phyloP scores from a whole-genome alignment of 148 eudicot genomes.

The Limonium bicolor region DNA sequence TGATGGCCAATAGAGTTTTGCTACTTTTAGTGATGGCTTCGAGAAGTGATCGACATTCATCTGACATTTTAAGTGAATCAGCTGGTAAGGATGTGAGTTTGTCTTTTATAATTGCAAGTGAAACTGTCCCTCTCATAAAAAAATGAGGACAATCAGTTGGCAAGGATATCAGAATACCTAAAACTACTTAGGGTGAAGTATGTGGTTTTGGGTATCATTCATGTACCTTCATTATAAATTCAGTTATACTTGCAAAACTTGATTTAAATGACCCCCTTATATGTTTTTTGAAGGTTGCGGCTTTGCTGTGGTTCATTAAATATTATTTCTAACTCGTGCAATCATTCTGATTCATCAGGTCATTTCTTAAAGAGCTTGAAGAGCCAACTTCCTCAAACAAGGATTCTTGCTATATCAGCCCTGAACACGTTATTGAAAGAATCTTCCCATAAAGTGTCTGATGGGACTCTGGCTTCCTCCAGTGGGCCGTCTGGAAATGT shows the following conservation, averaged over 20 bases:
- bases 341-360: slow-evolving; percentile 79
- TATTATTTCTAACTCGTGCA: too few species aligned
- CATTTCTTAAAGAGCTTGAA: slow-evolving; percentile 82
- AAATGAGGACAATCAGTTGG: too few species aligned
- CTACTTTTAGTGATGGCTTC: slow-evolving; percentile 85
- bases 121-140: too few species aligned
- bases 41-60: slow-evolving; percentile 47
- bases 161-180: too few species aligned
- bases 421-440: slow-evolving; percentile 83
- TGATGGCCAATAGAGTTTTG: slow-evolving; percentile 97
- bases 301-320: too few species aligned
- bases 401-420: slow-evolving; percentile 95
- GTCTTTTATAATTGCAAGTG: too few species aligned
- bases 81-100: slow-evolving; percentile 85
- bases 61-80: slow-evolving; percentile 57
- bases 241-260: too few species aligned
- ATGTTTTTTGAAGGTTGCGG: too few species aligned
- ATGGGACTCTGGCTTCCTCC: slow-evolving; percentile 16
- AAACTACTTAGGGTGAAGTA: too few species aligned
- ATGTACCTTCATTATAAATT: too few species aligned
- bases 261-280: too few species aligned
- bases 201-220: too few species aligned
- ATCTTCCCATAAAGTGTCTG: slow-evolving; percentile 67
- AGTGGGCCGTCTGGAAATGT: slow-evolving; percentile 20
- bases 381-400: slow-evolving; percentile 96